A percentile compares a stretch with the other conserved stretches of the same genome.
phyloP scores from a whole-genome alignment of 345 rosid genomes.

The Aegle marmelos region DNA sequence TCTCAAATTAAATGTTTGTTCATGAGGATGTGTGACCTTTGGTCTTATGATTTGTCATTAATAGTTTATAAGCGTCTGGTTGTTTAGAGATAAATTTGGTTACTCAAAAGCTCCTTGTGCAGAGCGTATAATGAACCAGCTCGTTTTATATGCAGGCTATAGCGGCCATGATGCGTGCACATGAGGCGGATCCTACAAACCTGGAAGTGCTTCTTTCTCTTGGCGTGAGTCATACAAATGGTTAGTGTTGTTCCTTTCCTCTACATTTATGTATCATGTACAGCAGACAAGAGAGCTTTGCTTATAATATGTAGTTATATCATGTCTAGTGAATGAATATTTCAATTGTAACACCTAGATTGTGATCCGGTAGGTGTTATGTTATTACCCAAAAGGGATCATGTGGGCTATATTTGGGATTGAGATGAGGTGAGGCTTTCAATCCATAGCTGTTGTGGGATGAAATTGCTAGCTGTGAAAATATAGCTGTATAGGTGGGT shows the following conservation, averaged over 20 bases:
- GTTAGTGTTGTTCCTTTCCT: slow-evolving; percentile 42
- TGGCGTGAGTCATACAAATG: slow-evolving; percentile 99
- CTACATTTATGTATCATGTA: neutral
- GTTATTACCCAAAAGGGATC: neutral
- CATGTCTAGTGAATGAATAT: neutral
- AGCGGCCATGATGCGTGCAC: slow-evolving; percentile 99
- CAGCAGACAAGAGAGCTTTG: neutral
- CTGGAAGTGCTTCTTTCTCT: slow-evolving; percentile 98
- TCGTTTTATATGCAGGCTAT: slow-evolving; percentile 68
- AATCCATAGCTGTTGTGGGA: neutral
- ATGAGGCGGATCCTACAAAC: slow-evolving; percentile 91
- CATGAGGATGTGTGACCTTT: neutral
- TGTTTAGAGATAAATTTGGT: neutral
- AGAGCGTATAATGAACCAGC: slow-evolving; percentile 5
- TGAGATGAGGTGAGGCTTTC: neutral
- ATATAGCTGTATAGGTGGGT: neutral
- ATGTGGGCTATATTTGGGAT: neutral
- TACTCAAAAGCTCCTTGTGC: neutral
- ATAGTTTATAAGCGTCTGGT: neutral
- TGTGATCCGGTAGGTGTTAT: neutral
- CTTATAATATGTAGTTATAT: neutral
- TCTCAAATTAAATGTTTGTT: neutral
- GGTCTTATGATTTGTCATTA: neutral
- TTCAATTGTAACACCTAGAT: neutral
- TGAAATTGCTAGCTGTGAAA: neutral